Conservation (phyloP, 2,329 filamentous ascomycete species). For the Fusarium nygamai region DNA sequence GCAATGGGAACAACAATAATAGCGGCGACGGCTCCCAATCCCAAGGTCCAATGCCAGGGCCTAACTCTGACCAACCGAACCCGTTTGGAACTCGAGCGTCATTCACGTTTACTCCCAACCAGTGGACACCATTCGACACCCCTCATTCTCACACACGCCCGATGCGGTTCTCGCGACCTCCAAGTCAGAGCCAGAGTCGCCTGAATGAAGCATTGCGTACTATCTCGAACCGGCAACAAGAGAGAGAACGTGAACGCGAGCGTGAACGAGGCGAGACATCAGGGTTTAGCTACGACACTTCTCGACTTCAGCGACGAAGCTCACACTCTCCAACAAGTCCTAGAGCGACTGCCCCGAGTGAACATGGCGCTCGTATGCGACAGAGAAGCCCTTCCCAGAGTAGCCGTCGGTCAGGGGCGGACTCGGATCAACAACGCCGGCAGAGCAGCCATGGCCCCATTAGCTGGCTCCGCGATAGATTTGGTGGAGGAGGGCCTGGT, state of each 20-base stretch:
- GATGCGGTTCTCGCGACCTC: slow-evolving; percentile 36
- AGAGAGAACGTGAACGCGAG: slow-evolving; percentile 40
- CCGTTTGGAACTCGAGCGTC: slow-evolving; percentile 9
- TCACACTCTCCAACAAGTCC: slow-evolving; percentile 53
- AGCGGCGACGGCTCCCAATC: slow-evolving; percentile 6
- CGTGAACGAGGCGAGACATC: slow-evolving; percentile 36
- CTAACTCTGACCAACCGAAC: slow-evolving; percentile 13
- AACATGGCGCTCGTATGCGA: slow-evolving; percentile 48
- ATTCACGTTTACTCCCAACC: neutral
- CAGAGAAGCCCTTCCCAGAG: slow-evolving; percentile 53
- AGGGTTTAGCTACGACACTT: slow-evolving; percentile 47
- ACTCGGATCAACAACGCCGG: slow-evolving; percentile 45
- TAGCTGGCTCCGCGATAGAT: slow-evolving; percentile 57
- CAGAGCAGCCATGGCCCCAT: slow-evolving; percentile 51
- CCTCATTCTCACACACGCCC: slow-evolving; percentile 22
- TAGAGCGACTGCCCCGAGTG: slow-evolving; percentile 41
- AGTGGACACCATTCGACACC: slow-evolving; percentile 2
- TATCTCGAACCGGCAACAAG: slow-evolving; percentile 43
- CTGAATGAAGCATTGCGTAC: slow-evolving; percentile 47
- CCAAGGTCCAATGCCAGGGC: slow-evolving; percentile 20
- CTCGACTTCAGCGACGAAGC: slow-evolving; percentile 49
- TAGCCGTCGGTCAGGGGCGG: slow-evolving; percentile 44
- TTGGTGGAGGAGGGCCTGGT: slow-evolving; percentile 46
- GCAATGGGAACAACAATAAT: slow-evolving; percentile 6
- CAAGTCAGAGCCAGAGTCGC: slow-evolving; percentile 43